These are phyloP conservation scores for Saturnispora hagleri DNA, from an alignment of 805 yeast genomes.

Conservation along the genomic window DNA sequence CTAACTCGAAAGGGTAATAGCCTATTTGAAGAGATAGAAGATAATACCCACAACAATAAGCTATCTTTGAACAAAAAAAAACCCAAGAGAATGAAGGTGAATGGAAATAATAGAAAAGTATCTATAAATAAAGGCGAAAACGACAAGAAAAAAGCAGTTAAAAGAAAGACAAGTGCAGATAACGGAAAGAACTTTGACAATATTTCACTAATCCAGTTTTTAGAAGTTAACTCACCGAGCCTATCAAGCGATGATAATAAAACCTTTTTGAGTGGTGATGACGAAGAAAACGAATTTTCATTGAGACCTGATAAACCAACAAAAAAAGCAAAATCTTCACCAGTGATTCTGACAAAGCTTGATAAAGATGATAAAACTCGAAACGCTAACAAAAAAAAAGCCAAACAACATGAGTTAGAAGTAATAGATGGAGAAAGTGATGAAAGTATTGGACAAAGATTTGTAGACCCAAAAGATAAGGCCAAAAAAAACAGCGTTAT, in stretches of 20 bases:
- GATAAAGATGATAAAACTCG: not conserved
- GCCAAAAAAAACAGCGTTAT: not conserved
- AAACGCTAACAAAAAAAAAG: not conserved
- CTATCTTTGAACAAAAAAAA: not conserved
- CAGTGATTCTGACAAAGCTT: not conserved
- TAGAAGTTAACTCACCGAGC: conserved; percentile 1
- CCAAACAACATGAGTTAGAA: not conserved
- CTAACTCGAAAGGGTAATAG: conserved; percentile 4
- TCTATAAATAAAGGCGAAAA: not conserved
- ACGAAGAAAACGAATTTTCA: conserved; percentile 1
- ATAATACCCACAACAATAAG: not conserved
- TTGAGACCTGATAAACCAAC: conserved; percentile 1
- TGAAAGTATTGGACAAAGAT: too few species aligned
- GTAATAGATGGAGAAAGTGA: not conserved
- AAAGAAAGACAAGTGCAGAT: not conserved
- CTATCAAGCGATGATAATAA: not conserved
- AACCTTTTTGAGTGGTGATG: not conserved
- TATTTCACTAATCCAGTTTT: not conserved
- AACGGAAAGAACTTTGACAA: not conserved
- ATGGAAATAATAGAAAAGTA: not conserved
- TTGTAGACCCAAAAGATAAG: too few species aligned
- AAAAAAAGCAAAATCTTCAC: not conserved
- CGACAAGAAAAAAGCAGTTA: not conserved
- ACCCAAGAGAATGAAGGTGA: not conserved
- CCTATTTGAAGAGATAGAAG: conserved; percentile 7